Evolutionary conservation across 768 basidiomycete genomes (phyloP).

Genomic region (Melanogaster broomeanus): DNA sequence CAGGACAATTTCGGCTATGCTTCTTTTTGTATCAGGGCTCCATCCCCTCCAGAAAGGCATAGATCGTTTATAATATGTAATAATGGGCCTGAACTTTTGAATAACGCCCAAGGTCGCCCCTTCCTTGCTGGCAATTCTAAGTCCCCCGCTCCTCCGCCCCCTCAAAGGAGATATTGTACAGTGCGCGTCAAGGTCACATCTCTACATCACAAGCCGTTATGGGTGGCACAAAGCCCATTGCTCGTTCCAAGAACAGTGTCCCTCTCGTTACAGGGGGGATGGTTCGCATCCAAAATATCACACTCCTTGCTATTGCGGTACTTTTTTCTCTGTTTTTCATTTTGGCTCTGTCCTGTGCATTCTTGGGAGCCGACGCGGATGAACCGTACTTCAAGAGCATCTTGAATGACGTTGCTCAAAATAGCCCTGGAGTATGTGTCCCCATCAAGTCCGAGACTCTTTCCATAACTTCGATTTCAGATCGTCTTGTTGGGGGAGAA

Average conservation of each 20-base stretch:
- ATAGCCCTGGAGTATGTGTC: slow-evolving; percentile 46
- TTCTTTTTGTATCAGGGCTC: no score
- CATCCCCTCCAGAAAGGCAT: no score
- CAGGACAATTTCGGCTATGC: no score
- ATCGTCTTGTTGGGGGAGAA: slow-evolving; percentile 57
- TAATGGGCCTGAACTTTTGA: no score
- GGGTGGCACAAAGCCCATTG: slow-evolving; percentile 12
- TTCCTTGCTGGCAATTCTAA: no score
- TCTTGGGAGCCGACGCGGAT: slow-evolving; percentile 46
- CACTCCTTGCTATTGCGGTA: slow-evolving; percentile 38
- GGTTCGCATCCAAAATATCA: slow-evolving; percentile 25
- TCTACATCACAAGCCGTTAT: slow-evolving; percentile 10
- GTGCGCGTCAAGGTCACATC: background rate
- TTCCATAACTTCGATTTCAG: slow-evolving; percentile 27
- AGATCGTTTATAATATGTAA: no score
- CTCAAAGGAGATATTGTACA: background rate
- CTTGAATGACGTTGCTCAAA: slow-evolving; percentile 42
- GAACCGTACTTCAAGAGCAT: slow-evolving; percentile 41
- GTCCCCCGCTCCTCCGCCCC: no score
- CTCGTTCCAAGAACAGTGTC: slow-evolving; percentile 1
- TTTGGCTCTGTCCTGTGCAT: slow-evolving; percentile 46
- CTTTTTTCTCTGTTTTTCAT: slow-evolving; percentile 52
- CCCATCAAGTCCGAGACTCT: background rate
- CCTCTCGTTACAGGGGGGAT: slow-evolving; percentile 13
- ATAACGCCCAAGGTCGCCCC: no score